These are phyloP conservation scores for Phyllosticta citribraziliensis DNA, from an alignment of 2,329 filamentous ascomycete genomes.

Conservation along the genomic window DNA sequence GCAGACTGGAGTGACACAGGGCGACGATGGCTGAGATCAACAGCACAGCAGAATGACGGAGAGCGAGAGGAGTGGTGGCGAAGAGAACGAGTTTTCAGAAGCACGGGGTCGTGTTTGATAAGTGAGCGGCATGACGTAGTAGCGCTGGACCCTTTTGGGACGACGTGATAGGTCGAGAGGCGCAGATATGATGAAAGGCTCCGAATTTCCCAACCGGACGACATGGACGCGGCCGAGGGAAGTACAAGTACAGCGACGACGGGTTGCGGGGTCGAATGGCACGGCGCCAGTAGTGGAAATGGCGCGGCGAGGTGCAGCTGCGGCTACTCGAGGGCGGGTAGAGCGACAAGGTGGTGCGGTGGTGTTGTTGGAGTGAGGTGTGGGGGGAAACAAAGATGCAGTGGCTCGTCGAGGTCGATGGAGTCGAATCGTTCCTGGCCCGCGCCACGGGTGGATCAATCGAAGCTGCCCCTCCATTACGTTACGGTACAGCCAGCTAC, in stretches of 20 bases:
- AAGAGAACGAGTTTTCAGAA: background rate
- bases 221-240: background rate
- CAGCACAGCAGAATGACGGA: no score
- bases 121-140: background rate
- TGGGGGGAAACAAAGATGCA: background rate
- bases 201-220: background rate
- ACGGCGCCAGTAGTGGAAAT: background rate
- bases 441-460: conserved; percentile 1
- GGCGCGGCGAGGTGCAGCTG: background rate
- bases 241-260: background rate
- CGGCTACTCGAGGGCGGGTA: background rate
- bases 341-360: background rate
- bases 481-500: no score
- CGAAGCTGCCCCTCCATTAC: conserved; percentile 9
- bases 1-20: background rate
- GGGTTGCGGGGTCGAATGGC: background rate
- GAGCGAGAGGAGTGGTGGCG: background rate
- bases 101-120: background rate
- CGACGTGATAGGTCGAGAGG: background rate
- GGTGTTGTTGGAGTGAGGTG: background rate
- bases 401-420: background rate
- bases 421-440: background rate
- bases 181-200: background rate
- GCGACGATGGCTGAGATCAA: background rate
- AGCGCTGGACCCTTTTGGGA: background rate